Percentiles rank a stretch among this genome's conserved stretches.
Conservation (phyloP, 768 basidiomycete genomes). For the Pleurotus eryngii region DNA sequence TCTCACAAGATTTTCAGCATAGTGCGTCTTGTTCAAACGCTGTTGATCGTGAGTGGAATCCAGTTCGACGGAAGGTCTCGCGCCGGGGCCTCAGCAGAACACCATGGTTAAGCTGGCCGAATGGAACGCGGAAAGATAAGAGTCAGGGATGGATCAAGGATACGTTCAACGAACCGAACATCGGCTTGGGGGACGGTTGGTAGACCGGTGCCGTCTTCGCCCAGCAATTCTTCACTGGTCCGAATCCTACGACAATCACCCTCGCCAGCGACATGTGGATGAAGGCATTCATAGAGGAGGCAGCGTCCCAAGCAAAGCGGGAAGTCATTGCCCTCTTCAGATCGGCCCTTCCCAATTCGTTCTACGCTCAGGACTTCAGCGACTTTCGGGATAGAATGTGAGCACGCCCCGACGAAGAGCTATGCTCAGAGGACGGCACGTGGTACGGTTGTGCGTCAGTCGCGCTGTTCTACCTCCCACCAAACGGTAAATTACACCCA, state of each 20-base stretch:
- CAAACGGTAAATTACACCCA: constrained; percentile 23
- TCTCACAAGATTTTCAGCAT: constrained; percentile 16
- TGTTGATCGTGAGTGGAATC: constrained; percentile 2
- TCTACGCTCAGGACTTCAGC: constrained; percentile 23
- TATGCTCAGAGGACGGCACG: neutral
- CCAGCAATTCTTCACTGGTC: constrained; percentile 26
- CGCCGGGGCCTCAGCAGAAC: neutral
- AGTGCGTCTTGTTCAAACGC: constrained; percentile 12
- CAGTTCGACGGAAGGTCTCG: neutral
- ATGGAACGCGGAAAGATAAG: constrained; percentile 8
- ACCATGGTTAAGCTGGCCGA: constrained; percentile 17
- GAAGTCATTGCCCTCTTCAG: constrained; percentile 2
- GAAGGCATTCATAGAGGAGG: constrained; percentile 13
- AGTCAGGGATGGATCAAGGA: constrained; percentile 1
- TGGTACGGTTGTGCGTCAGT: constrained; percentile 20
- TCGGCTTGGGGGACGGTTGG: constrained; percentile 27
- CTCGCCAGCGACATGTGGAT: constrained; percentile 19
- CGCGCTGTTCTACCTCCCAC: constrained; percentile 22
- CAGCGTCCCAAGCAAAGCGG: constrained; percentile 8
- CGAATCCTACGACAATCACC: constrained; percentile 23
- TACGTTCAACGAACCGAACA: constrained; percentile 20
- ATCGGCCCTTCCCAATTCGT: constrained; percentile 9
- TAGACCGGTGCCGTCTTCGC: constrained; percentile 27
- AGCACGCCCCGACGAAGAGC: constrained; percentile 9
- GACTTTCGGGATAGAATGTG: constrained; percentile 18